Conservation (phyloP, 441 rosid genomes). For the Populus trichocarpa region DNA sequence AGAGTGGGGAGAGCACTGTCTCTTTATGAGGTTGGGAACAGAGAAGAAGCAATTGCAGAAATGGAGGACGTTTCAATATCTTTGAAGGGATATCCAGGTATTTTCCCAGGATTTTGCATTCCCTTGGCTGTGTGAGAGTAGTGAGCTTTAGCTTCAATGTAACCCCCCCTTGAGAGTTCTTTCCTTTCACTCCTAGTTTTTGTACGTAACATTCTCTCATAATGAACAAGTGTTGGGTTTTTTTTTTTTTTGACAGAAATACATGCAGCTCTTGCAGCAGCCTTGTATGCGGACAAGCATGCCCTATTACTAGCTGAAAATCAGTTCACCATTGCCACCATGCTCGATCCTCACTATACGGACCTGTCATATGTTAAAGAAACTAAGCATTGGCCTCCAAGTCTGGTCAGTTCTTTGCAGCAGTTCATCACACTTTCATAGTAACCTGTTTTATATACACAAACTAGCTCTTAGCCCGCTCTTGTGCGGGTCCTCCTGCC, state of each 20-base stretch:
- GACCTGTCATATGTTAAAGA: conserved; percentile 51
- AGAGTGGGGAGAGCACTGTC: conserved; percentile 58
- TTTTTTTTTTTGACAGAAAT: conserved; percentile 31
- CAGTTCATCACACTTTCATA: conserved; percentile 55
- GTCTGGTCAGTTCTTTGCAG: conserved; percentile 53
- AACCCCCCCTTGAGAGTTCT: background rate
- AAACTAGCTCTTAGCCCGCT: background rate
- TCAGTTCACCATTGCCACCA: conserved; percentile 54
- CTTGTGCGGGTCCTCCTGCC: background rate
- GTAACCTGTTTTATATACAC: conserved; percentile 4
- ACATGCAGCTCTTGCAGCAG: conserved; percentile 66
- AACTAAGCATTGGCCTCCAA: conserved; percentile 65
- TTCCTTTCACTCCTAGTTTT: background rate
- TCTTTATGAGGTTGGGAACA: conserved; percentile 51
- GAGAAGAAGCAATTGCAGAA: conserved; percentile 55
- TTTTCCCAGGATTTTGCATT: background rate
- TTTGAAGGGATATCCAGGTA: conserved; percentile 62
- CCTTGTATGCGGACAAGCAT: conserved; percentile 52
- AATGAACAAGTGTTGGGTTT: background rate
- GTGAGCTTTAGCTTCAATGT: background rate
- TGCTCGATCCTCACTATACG: conserved; percentile 55
- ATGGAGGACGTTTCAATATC: conserved; percentile 64
- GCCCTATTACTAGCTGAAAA: conserved; percentile 57
- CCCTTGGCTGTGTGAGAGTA: background rate
- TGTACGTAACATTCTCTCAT: background rate